Percentiles rank a stretch among this genome's conserved stretches.
Conservation (phyloP, 139 green algal genomes). For the Gonium pectorale region DNA sequence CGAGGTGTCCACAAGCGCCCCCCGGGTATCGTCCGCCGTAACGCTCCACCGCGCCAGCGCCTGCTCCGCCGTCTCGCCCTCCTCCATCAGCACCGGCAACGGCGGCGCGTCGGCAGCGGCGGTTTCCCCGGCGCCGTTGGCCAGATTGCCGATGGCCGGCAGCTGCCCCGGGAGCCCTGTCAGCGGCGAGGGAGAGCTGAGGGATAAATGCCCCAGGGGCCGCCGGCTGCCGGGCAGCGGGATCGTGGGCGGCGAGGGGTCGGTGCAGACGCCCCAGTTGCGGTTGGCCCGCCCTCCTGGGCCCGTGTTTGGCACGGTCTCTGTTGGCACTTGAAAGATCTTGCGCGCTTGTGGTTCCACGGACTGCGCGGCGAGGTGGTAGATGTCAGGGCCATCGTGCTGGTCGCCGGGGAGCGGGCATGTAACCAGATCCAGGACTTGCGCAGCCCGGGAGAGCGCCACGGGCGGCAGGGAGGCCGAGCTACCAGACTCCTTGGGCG, state of each 20-base stretch:
- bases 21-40: not conserved
- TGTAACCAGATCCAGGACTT: too few species aligned
- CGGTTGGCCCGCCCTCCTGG: not conserved
- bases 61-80: constrained; percentile 10
- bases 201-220: too few species aligned
- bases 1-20: constrained; percentile 22
- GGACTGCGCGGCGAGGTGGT: too few species aligned
- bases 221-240: too few species aligned
- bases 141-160: not conserved
- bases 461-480: not conserved
- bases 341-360: too few species aligned
- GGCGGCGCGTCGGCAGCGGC: not conserved
- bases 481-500: not conserved
- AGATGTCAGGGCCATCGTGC: too few species aligned
- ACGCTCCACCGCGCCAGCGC: constrained; percentile 21
- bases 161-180: too few species aligned
- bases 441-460: too few species aligned
- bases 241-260: not conserved
- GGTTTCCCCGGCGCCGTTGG: not conserved
- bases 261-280: not conserved
- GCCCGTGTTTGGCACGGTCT: too few species aligned
- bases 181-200: too few species aligned
- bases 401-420: too few species aligned
- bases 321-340: too few species aligned
- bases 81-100: constrained; percentile 7